Percentiles rank a stretch among this genome's conserved stretches.
Conservation (phyloP, 192 early-diverging fungal species). For the Backusella sp. region DNA sequence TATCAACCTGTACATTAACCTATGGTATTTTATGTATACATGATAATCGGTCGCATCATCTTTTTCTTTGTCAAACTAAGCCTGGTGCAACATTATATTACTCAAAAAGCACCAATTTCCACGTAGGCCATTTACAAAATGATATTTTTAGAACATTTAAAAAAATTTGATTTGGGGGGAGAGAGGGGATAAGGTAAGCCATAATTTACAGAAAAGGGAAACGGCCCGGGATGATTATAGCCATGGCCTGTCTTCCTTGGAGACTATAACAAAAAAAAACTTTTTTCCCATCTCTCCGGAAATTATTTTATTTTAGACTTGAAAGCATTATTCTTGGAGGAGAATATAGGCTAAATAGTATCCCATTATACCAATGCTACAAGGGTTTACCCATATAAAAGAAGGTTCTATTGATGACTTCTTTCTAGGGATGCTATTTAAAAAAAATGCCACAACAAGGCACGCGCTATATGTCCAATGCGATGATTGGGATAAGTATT, state of each 20-base stretch:
- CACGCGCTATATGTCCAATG: not conserved
- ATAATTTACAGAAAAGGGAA: not conserved
- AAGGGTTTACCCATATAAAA: not conserved
- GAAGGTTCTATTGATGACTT: not conserved
- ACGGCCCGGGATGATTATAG: not conserved
- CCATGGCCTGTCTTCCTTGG: not conserved
- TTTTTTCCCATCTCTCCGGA: not conserved
- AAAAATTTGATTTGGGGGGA: not conserved
- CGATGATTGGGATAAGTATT: slow-evolving; percentile 9
- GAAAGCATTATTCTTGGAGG: not conserved
- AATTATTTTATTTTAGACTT: not conserved
- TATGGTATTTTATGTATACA: not conserved
- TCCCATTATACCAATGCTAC: not conserved
- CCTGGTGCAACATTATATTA: not conserved
- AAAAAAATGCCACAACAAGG: not conserved
- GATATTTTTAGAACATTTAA: not conserved
- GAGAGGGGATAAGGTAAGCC: not conserved
- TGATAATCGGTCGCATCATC: not conserved
- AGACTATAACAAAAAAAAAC: not conserved
- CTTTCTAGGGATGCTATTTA: not conserved
- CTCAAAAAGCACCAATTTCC: not conserved
- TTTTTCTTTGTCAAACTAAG: not conserved
- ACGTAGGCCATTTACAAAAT: not conserved
- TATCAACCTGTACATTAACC: too few species aligned
- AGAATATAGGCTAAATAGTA: not conserved